These are phyloP conservation scores for Aspergillus sp. DNA, from an alignment of 2,329 filamentous ascomycete species.

Conservation along the genomic window DNA sequence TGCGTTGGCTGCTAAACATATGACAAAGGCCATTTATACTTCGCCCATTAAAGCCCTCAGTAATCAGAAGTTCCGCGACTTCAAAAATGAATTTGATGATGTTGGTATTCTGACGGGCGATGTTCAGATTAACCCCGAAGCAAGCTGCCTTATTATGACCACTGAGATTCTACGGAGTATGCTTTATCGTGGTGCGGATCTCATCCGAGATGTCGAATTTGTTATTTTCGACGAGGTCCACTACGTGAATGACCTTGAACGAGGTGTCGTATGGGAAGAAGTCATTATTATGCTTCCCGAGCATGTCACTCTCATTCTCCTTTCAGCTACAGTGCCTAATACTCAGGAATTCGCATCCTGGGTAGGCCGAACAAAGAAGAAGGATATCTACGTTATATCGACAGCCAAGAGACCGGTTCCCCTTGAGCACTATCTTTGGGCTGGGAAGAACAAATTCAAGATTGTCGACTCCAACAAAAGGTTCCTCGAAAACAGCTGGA, in stretches of 20 bases:
- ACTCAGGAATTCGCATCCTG: conserved; percentile 97
- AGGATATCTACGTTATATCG: conserved; percentile 98
- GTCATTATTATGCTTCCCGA: conserved; percentile 99
- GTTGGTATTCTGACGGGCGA: conserved; percentile 96
- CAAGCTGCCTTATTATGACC: conserved; percentile 98
- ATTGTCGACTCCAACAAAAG: conserved; percentile 92
- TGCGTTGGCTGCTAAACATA: conserved; percentile 91
- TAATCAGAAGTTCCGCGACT: conserved; percentile 98
- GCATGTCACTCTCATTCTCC: conserved; percentile 89
- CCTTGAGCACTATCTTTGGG: conserved; percentile 95
- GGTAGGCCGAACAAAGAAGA: conserved; percentile 97
- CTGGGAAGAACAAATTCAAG: conserved; percentile 85
- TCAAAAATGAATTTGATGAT: conserved; percentile 85
- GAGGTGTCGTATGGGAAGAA: conserved; percentile 98
- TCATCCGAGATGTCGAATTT: conserved; percentile 96
- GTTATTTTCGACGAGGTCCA: conserved; percentile 99
- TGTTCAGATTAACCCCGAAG: conserved; percentile 96
- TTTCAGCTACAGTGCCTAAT: conserved; percentile 96
- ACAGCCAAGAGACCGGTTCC: conserved; percentile 94
- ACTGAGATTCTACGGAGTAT: conserved; percentile 98
- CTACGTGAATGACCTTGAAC: conserved; percentile 94
- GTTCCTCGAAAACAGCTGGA: conserved; percentile 92
- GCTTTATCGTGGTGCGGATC: conserved; percentile 92
- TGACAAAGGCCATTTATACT: conserved; percentile 99
- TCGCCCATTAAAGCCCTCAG: conserved; percentile 98